Evolutionary conservation across 2,329 filamentous ascomycete genomes (phyloP), one percentile per base, ranked within the genome.

Genomic region (Colletotrichum lindemuthianum): DNA sequence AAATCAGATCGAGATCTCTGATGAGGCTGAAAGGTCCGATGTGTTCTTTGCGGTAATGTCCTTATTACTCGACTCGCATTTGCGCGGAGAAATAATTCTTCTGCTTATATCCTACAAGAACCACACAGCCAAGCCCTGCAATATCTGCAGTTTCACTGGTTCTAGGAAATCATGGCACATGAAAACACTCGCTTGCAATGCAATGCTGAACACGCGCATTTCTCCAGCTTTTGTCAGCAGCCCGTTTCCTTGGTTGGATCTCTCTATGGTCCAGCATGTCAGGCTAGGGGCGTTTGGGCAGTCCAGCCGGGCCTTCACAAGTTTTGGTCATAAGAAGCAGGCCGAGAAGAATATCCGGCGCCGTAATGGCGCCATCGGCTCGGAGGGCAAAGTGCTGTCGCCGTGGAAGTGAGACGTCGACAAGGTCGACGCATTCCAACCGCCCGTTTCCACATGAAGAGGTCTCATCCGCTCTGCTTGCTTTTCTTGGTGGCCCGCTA

Each of bases 351-450:
- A 40, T 50, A 32, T 48, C 51, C 37, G 41, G 47, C 8, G 16
- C 36, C 32, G 33, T 13, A 40, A 45, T 65, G 61, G 61, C 51
- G 58, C 51, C 40, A 56, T 54, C 45, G 36, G 41, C 45, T 56
- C 51, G 41, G 47, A 56, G 47, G 50, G 45, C 39, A 61, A 40
- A 33, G 40, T 16, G 44, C 37, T 36, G 58, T 65, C 58, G 45
- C 61, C 61, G 61, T 65, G 61, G 61, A 65, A 43, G 40, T 61
- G 50, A 65, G 61, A 65, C 61, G 48, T 48, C 24, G 47, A 61
- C 7, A 37, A 61, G 61, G 51, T 56, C 40, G 51, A 56, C 40
- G 24, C 61, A 61, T 65, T 61, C 61, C 61, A 61, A 24, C 36
- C 8, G 8, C 9, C 37, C 51, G 58, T 44, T 61, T 41, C 58